Evolutionary conservation across 768 basidiomycete genomes (phyloP), one percentile per base, ranked within the genome.

Genomic region (Tylopilus sp.): DNA sequence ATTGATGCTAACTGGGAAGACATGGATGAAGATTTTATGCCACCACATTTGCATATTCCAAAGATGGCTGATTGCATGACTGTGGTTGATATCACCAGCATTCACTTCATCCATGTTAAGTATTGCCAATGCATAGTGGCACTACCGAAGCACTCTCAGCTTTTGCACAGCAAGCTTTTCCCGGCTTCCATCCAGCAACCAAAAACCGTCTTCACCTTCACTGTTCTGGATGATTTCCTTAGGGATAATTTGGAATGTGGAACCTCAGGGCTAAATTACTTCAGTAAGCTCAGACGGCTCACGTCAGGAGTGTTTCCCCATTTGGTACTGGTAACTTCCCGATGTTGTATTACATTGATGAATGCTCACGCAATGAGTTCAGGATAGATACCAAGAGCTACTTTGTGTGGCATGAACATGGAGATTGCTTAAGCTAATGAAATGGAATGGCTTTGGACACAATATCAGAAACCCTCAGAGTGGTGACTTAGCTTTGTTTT

Each of bases 211-310:
- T 49, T 49, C n/a, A 67, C 65, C 0, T 65, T 65, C 40, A 4
- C n/a, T 1, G 58, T 63, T 3, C 44, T 68, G 1, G 50, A 68
- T 17, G 21, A 62, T 3, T 63, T 67, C 17, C 19, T 55, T 2
- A 16, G 52, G 1, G 54, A 65, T 11, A 50, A 63, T 11, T 4
- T 67, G 30, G 62, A 67, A 42, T 65, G 66, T 9, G 37, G 51
- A 4, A 60, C 58, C 0, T 47, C 30, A 0, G 48, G 19, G 0
- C 19, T 22, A 10, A 61, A 55, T 26, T 59, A 52, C 10, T 61
- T 19, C 3, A 48, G 26, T 8, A 60, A 61, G 12, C 31, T 61
- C 1, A 1, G 8, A 0, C 1, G n/a, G 1, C 31, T 56, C 0
- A 56, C 58, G 3, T 53, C 33, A n/a, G n/a, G n/a, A n/a, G n/a